phyloP scores from a whole-genome alignment of 1,284 basidiomycete species.

The Trichosporon asahii region DNA sequence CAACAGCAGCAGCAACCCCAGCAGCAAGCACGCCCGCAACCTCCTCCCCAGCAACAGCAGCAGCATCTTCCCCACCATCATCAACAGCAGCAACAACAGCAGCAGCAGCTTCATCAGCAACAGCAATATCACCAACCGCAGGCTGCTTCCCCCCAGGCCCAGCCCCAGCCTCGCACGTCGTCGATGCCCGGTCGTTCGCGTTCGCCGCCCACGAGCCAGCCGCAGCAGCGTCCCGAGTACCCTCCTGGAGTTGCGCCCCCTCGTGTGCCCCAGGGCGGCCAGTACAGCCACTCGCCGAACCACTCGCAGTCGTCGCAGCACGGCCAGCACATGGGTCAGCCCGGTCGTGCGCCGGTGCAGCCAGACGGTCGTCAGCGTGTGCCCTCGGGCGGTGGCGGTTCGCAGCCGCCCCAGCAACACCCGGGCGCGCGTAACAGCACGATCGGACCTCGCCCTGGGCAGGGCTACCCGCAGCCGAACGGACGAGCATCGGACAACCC shows the following conservation, averaged over 20 bases:
- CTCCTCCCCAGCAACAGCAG: slow-evolving; percentile 7
- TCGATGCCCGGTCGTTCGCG: slow-evolving; percentile 19
- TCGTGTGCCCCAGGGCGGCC: slow-evolving; percentile 2
- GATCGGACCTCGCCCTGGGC: slow-evolving; percentile 7
- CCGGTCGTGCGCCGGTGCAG: slow-evolving; percentile 2
- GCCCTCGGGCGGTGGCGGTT: slow-evolving; percentile 14
- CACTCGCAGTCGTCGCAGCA: slow-evolving; percentile 10
- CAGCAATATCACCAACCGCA: slow-evolving; percentile 14
- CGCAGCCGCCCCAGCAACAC: slow-evolving; percentile 17
- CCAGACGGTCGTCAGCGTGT: slow-evolving; percentile 4
- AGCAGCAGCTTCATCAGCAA: neutral
- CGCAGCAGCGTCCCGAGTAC: slow-evolving; percentile 20
- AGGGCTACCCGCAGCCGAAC: slow-evolving; percentile 13
- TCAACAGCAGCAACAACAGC: slow-evolving; percentile 23
- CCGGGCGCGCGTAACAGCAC: slow-evolving; percentile 8
- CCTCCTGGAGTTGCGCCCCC: slow-evolving; percentile 22
- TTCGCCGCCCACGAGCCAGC: slow-evolving; percentile 21
- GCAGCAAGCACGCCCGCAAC: slow-evolving; percentile 13
- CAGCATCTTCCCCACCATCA: neutral
- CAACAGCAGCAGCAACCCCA: slow-evolving; percentile 4
- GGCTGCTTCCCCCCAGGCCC: slow-evolving; percentile 11
- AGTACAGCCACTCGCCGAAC: neutral
- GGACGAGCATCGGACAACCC: slow-evolving; percentile 8
- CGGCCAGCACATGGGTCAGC: slow-evolving; percentile 7
- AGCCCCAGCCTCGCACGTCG: slow-evolving; percentile 17